Evolutionary conservation across 192 early-diverging fungal species (phyloP).

Genomic region (Funneliformis mosseae): DNA sequence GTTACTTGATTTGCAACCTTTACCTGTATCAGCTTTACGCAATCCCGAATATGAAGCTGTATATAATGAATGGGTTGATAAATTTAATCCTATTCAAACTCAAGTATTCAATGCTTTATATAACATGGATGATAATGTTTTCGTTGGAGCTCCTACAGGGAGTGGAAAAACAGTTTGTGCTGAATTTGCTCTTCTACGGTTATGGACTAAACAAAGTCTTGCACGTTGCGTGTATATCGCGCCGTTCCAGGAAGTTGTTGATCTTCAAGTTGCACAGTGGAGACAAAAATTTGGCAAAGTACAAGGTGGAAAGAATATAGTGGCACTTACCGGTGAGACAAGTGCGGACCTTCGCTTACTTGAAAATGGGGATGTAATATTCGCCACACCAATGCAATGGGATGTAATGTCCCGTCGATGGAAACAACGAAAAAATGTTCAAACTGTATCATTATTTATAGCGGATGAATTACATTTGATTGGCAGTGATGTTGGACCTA

Average conservation of each 20-base stretch:
- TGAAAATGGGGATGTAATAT: constrained; percentile 90
- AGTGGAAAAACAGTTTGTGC: constrained; percentile 95
- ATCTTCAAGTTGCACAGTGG: constrained; percentile 81
- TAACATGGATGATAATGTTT: constrained; percentile 82
- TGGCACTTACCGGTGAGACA: constrained; percentile 85
- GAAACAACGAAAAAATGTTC: constrained; percentile 94
- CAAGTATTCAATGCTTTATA: constrained; percentile 93
- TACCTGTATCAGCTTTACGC: constrained; percentile 77
- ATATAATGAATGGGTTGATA: constrained; percentile 58
- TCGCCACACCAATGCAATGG: constrained; percentile 91
- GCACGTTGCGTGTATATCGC: constrained; percentile 88
- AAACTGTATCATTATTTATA: constrained; percentile 85
- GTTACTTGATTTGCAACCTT: constrained; percentile 90
- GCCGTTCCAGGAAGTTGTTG: constrained; percentile 85
- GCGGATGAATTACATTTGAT: constrained; percentile 95
- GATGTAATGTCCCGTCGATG: constrained; percentile 93
- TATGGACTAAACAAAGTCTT: constrained; percentile 68
- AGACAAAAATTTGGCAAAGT: constrained; percentile 73
- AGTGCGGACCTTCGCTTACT: constrained; percentile 87
- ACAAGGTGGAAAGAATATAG: constrained; percentile 87
- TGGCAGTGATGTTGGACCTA: constrained; percentile 87
- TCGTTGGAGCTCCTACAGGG: constrained; percentile 92
- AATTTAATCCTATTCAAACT: constrained; percentile 96
- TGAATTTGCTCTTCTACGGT: constrained; percentile 91
- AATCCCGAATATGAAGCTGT: constrained; percentile 74